phyloP scores from a whole-genome alignment of 805 yeast species.

The Metschnikowia reukaufii region DNA sequence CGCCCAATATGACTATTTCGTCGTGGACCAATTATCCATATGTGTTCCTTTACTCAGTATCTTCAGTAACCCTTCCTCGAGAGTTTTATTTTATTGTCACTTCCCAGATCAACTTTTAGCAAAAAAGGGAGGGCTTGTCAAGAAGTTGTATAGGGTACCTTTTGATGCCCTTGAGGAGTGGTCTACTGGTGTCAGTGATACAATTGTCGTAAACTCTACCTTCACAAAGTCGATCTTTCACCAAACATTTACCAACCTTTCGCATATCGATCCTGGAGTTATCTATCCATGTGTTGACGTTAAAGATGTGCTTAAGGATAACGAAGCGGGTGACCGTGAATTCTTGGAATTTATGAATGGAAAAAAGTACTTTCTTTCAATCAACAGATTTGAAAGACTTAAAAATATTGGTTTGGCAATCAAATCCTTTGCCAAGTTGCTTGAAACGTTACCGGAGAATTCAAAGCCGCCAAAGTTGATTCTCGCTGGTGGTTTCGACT shows the following conservation, averaged over 20 bases:
- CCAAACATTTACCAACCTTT: constrained; percentile 53
- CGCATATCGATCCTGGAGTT: constrained; percentile 49
- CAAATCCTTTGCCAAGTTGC: constrained; percentile 55
- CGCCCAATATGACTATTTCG: constrained; percentile 60
- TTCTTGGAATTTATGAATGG: constrained; percentile 36
- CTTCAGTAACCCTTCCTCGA: constrained; percentile 41
- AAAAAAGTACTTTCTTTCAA: constrained; percentile 57
- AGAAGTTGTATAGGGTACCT: constrained; percentile 70
- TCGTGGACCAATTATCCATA: constrained; percentile 86
- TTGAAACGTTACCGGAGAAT: constrained; percentile 29
- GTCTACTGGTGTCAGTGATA: constrained; percentile 74
- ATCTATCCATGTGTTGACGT: constrained; percentile 79
- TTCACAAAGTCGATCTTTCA: constrained; percentile 75
- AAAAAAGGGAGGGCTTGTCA: constrained; percentile 50
- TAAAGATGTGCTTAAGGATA: constrained; percentile 18
- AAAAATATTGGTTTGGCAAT: constrained; percentile 82
- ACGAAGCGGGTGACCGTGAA: constrained; percentile 28
- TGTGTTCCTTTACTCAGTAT: constrained; percentile 70
- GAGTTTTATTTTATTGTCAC: constrained; percentile 86
- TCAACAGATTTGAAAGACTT: constrained; percentile 87
- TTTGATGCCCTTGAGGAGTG: constrained; percentile 84
- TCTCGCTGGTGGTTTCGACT: constrained; percentile 90
- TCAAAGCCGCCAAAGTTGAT: constrained; percentile 49
- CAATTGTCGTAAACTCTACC: constrained; percentile 80
- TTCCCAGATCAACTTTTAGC: constrained; percentile 90